A percentile compares a stretch with the other conserved stretches of the same genome.
Evolutionary conservation across 441 rosid species (phyloP).

Genomic region (Populus trichocarpa): DNA sequence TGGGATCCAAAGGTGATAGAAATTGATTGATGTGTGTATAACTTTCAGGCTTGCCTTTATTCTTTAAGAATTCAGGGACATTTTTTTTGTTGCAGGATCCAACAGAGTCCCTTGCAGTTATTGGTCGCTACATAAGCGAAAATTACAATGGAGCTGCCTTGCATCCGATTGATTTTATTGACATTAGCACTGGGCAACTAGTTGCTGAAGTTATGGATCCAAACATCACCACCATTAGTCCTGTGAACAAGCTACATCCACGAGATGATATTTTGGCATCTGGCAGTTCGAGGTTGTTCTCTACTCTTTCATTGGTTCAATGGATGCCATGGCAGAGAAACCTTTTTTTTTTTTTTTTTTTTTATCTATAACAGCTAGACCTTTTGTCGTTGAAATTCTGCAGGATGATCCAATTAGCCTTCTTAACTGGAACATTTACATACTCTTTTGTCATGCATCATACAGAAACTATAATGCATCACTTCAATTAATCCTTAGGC

Average conservation of each 20-base stretch:
- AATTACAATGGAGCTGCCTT: constrained; percentile 80
- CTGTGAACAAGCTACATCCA: constrained; percentile 92
- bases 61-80: not conserved
- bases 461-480: not conserved
- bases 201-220: constrained; percentile 96
- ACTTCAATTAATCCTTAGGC: not conserved
- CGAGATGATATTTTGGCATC: constrained; percentile 88
- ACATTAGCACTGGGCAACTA: constrained; percentile 72
- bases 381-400: not conserved
- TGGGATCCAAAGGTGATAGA: constrained; percentile 90
- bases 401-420: not conserved
- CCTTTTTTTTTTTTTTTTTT: not conserved
- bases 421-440: not conserved
- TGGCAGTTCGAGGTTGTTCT: constrained; percentile 82
- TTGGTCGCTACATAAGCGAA: constrained; percentile 93
- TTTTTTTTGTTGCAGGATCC: constrained; percentile 56
- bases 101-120: constrained; percentile 77
- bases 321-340: not conserved
- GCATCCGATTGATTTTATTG: constrained; percentile 94
- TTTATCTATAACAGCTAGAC: not conserved
- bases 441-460: not conserved
- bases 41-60: not conserved
- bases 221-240: constrained; percentile 87
- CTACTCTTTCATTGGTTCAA: not conserved
- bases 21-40: not conserved